Evolutionary conservation across 805 yeast species (phyloP).

Genomic region (Candida nemodendra): DNA sequence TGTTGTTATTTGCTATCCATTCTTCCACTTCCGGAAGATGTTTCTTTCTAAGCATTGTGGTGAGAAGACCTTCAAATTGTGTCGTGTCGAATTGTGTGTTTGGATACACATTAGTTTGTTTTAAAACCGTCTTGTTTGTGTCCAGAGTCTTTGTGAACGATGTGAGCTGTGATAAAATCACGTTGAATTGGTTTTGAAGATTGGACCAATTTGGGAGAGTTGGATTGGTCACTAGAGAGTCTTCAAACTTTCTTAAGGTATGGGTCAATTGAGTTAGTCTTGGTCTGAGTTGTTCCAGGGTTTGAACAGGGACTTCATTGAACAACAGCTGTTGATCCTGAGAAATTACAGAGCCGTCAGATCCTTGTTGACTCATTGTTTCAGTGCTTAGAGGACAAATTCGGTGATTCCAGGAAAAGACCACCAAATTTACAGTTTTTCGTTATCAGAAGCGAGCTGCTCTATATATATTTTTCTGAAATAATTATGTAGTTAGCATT

Average conservation of each 20-base stretch:
- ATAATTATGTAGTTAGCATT: too few species aligned
- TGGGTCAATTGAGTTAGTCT: conserved; percentile 61
- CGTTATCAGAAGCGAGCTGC: neutral
- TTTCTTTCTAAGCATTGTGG: conserved; percentile 84
- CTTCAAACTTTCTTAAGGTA: conserved; percentile 56
- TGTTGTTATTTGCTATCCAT: conserved; percentile 57
- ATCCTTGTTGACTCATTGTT: conserved; percentile 24
- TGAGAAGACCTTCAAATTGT: conserved; percentile 76
- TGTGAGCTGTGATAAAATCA: conserved; percentile 75
- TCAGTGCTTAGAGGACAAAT: conserved; percentile 3
- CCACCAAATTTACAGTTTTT: neutral
- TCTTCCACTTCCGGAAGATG: conserved; percentile 86
- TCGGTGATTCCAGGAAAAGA: neutral
- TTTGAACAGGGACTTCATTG: conserved; percentile 54
- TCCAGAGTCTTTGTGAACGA: conserved; percentile 73
- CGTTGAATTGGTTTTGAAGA: conserved; percentile 80
- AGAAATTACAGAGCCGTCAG: conserved; percentile 5
- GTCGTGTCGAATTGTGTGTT: conserved; percentile 81
- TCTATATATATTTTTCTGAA: too few species aligned
- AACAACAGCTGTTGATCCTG: conserved; percentile 16
- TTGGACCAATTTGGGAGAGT: conserved; percentile 54
- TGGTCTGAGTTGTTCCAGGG: conserved; percentile 61
- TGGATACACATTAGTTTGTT: conserved; percentile 77
- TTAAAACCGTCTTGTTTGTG: conserved; percentile 55
- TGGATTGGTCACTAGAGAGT: conserved; percentile 44